phyloP scores from a whole-genome alignment of 352 stramenopile species.

The Pythium volutum region DNA sequence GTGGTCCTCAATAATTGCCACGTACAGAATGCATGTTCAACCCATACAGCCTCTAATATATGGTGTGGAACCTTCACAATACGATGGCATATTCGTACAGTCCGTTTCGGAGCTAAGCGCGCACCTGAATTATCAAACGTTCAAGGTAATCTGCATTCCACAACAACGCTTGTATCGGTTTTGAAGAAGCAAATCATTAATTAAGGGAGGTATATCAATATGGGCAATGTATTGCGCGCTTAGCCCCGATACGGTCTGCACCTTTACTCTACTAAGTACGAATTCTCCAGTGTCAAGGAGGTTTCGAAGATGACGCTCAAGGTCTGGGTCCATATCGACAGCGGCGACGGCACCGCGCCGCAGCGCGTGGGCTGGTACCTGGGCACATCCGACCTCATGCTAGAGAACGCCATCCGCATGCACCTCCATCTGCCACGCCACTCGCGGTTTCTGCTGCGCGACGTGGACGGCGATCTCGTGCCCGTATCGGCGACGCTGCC shows the following conservation, averaged over 20 bases:
- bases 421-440: constrained; percentile 28
- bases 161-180: too few species aligned
- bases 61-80: too few species aligned
- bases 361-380: constrained; percentile 53
- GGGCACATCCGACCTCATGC: constrained; percentile 46
- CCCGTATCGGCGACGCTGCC: constrained; percentile 36
- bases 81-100: too few species aligned
- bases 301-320: constrained; percentile 12
- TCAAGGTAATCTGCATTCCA: too few species aligned
- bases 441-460: constrained; percentile 38
- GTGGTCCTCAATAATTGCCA: too few species aligned
- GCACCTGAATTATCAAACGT: too few species aligned
- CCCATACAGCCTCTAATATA: neutral
- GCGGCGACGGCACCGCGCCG: constrained; percentile 7
- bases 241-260: neutral
- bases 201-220: too few species aligned
- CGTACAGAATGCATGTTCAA: constrained; percentile 11
- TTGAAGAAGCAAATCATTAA: too few species aligned
- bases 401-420: constrained; percentile 42
- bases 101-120: too few species aligned
- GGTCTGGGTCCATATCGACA: constrained; percentile 20
- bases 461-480: constrained; percentile 45
- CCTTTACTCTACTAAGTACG: constrained; percentile 3
- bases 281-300: neutral
- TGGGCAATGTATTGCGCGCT: neutral